Percentiles rank a stretch among this genome's conserved stretches.
phyloP scores from a whole-genome alignment of 495 filamentous ascomycete species.

The Pyrenula aspistea region DNA sequence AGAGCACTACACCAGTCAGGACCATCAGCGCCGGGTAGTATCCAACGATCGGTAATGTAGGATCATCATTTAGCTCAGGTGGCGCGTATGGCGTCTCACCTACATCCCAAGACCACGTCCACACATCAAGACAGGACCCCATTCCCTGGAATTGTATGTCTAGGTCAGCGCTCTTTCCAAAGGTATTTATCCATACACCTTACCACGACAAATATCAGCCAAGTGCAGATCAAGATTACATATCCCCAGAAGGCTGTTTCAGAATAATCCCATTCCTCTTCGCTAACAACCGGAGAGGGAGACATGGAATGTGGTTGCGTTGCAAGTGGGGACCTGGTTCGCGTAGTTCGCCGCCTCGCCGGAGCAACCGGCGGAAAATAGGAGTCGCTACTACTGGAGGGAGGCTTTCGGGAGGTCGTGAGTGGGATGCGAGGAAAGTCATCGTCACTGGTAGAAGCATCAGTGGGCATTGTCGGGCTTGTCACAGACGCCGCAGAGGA shows the following conservation, averaged over 20 bases:
- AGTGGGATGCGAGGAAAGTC: slow-evolving; percentile 28
- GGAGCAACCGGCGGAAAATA: slow-evolving; percentile 41
- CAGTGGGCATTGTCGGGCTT: slow-evolving; percentile 27
- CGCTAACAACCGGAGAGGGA: slow-evolving; percentile 30
- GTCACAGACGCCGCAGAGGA: slow-evolving; percentile 4
- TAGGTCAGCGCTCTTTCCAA: too few relatives aligned
- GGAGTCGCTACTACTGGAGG: slow-evolving; percentile 51
- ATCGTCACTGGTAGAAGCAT: slow-evolving; percentile 67
- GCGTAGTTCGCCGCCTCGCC: slow-evolving; percentile 36
- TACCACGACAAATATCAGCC: slow-evolving; percentile 69
- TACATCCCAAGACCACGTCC: slow-evolving; percentile 99
- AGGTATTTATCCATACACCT: neutral
- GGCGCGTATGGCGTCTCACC: slow-evolving; percentile 92
- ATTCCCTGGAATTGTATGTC: too few relatives aligned
- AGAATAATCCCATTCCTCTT: slow-evolving; percentile 67
- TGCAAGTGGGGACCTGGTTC: slow-evolving; percentile 50
- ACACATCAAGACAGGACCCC: slow-evolving; percentile 93
- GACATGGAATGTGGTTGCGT: slow-evolving; percentile 28
- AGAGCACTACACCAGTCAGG: slow-evolving; percentile 88
- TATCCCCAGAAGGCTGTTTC: slow-evolving; percentile 97
- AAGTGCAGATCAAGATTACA: slow-evolving; percentile 79
- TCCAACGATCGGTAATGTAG: slow-evolving; percentile 84
- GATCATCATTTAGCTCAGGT: slow-evolving; percentile 84
- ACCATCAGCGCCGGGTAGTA: slow-evolving; percentile 95
- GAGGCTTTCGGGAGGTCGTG: slow-evolving; percentile 26